Evolutionary conservation across 169 alveolate genomes (phyloP), one percentile per base, ranked within the genome.

Genomic region (Plasmodium knowlesi): DNA sequence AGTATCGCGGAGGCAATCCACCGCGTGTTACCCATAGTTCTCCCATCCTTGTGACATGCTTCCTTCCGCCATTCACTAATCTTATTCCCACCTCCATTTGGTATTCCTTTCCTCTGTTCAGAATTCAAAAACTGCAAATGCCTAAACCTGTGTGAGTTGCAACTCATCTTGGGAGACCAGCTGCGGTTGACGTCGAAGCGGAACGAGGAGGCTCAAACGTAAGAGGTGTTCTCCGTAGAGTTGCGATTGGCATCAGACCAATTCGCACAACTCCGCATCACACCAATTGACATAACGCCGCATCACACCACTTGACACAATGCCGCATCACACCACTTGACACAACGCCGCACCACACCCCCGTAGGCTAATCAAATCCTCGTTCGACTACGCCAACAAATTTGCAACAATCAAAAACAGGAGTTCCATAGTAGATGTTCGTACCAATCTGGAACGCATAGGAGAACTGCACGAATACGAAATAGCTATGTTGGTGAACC

Each of bases 391-490:
- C 54, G 92, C 96, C 46, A 80, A 88, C 28, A 95, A 95, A 50
- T 96, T 96, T 85, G 97, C 97, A 41, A 95, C 95, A 76, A 94
- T 96, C 53, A 92, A 94, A 37, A 95, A 91, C 74, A 93, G 97
- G 72, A 96, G 96, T 5, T 95, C 96, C 8, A 95, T 95, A 32
- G 97, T 95, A 79, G 96, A 95, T 53, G 81, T 95, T 30, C 93
- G 97, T 94, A 97, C 98, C 19, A 97, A 97, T 6, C 93, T 97
- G 19, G 98, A 97, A 76, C 93, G 98, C 34, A 97, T 96, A 10
- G 98, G 98, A 4, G 97, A 96, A 25, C 85, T 97, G 32, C 98
- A 97, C 82, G 98, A 97, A 93, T 97, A 94, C 88, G 98, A 97
- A 89, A 96, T 97, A 94, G 98, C 98, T 70, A 93, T 96, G 93